Evolutionary conservation across 2,329 filamentous ascomycete genomes (phyloP), one percentile per base, ranked within the genome.

Genomic region (Teratosphaeria epicoccoides): DNA sequence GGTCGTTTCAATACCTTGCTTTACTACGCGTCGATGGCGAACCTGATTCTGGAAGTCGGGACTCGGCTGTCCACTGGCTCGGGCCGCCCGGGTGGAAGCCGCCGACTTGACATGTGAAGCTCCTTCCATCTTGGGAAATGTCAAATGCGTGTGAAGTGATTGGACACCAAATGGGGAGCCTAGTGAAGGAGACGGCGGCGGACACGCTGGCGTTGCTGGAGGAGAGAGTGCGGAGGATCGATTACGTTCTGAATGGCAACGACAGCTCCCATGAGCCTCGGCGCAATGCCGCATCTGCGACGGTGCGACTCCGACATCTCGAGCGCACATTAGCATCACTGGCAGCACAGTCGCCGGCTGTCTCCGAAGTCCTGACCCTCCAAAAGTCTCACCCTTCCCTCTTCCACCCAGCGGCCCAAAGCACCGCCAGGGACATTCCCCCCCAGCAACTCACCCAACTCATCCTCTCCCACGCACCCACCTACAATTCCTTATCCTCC

Each of bases 161-260:
- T 28, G 23, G 44, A 4, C 20, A 10, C 9, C 14, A 24, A 17
- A 46, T 24, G 25, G 44, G n/a, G 20, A 46, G 44, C 12, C n/a
- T 14, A 22, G 14, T 6, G 3, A 47, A 54, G 28, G 40, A 47
- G 9, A 59, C 55, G 6, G 53, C 56, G 17, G 53, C 51, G 6
- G 53, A 58, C 43, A 76, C 73, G 1, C 67, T 73, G 48, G 60
- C 66, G 4, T 60, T 71, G 50, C 66, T 76, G 11, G 72, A 76
- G 56, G 70, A 70, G 49, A 68, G 74, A 10, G 60, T 76, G 45
- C 65, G 68, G 29, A 67, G 72, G 4, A 53, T 76, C 25, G 68
- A 71, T 47, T 75, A 72, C 55, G 53, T 71, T 7, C 61, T 76
- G 24, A 62, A 70, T 49, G 73, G 68, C 52, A 46, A 24, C 25